Evolutionary conservation across 768 basidiomycete genomes (phyloP).

Genomic region (Mycena maculata): DNA sequence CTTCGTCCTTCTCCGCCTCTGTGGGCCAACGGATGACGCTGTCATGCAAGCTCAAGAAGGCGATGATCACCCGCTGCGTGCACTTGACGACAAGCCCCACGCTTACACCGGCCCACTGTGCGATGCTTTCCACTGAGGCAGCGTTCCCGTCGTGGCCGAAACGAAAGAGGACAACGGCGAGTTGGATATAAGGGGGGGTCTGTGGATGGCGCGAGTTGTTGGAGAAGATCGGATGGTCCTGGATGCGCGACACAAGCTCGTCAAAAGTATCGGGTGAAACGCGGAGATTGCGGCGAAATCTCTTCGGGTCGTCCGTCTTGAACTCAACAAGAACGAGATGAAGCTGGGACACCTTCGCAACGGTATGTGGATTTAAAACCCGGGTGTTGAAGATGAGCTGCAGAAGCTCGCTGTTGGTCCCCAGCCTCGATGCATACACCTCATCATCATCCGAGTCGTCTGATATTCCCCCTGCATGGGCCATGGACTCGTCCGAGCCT

Average conservation of each 20-base stretch:
- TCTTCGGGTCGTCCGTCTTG: conserved; percentile 33
- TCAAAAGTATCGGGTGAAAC: conserved; percentile 38
- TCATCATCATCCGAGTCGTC: conserved; percentile 18
- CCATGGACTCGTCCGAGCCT: not conserved
- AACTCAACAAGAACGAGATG: conserved; percentile 38
- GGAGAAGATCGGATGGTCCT: conserved; percentile 42
- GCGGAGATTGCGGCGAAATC: not conserved
- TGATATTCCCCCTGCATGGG: not conserved
- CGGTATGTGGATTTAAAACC: conserved; percentile 26
- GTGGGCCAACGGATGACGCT: no score
- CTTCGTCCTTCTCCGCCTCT: no score
- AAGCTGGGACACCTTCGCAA: conserved; percentile 37
- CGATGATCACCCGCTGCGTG: no score
- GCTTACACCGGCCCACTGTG: no score
- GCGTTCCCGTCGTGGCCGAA: conserved; percentile 46
- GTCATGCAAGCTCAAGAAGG: no score
- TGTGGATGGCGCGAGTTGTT: conserved; percentile 38
- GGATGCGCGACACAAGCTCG: conserved; percentile 31
- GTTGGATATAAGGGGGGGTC: conserved; percentile 43
- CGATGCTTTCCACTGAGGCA: conserved; percentile 37
- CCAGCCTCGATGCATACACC: conserved; percentile 2
- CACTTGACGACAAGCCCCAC: no score
- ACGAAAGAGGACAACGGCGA: conserved; percentile 42
- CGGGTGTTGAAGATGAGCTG: conserved; percentile 20
- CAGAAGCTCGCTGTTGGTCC: conserved; percentile 21